These are phyloP conservation scores for Aschersonia sp. DNA, from an alignment of 2,329 filamentous ascomycete genomes.

Conservation along the genomic window DNA sequence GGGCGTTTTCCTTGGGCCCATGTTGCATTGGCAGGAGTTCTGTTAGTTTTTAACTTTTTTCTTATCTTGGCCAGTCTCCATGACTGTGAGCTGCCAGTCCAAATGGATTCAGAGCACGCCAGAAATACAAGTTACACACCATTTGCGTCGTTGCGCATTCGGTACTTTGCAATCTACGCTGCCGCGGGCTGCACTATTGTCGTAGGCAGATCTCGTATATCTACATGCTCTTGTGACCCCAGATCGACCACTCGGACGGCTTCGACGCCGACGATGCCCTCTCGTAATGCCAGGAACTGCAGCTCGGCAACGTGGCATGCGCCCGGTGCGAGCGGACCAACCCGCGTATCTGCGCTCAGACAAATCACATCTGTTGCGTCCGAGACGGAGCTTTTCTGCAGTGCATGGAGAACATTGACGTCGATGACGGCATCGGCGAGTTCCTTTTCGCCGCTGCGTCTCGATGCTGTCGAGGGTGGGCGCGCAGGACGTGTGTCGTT, in stretches of 20 bases:
- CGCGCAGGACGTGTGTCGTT: slow-evolving; percentile 37
- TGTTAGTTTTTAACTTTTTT: background rate
- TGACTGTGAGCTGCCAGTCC: too few relatives aligned
- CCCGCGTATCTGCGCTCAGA: slow-evolving; percentile 56
- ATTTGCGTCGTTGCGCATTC: background rate
- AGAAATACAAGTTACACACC: too few relatives aligned
- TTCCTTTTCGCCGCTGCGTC: slow-evolving; percentile 20
- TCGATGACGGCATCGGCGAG: slow-evolving; percentile 56
- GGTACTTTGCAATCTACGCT: slow-evolving; percentile 5
- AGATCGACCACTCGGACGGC: slow-evolving; percentile 61
- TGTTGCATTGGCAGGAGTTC: background rate
- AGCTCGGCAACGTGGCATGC: slow-evolving; percentile 63
- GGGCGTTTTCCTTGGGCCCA: background rate
- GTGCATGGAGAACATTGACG: slow-evolving; percentile 55
- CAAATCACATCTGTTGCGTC: slow-evolving; percentile 58
- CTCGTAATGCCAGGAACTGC: slow-evolving; percentile 52
- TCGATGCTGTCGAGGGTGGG: slow-evolving; percentile 33
- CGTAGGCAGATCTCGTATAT: slow-evolving; percentile 59
- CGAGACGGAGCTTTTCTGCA: slow-evolving; percentile 49
- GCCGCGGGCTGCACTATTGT: slow-evolving; percentile 37
- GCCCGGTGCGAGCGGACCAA: slow-evolving; percentile 57
- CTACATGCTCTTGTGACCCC: slow-evolving; percentile 59
- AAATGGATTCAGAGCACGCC: too few relatives aligned
- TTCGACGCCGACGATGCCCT: slow-evolving; percentile 56
- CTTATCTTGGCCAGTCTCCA: background rate